phyloP scores from a whole-genome alignment of 805 yeast genomes.

The Metschnikowia sp. region DNA sequence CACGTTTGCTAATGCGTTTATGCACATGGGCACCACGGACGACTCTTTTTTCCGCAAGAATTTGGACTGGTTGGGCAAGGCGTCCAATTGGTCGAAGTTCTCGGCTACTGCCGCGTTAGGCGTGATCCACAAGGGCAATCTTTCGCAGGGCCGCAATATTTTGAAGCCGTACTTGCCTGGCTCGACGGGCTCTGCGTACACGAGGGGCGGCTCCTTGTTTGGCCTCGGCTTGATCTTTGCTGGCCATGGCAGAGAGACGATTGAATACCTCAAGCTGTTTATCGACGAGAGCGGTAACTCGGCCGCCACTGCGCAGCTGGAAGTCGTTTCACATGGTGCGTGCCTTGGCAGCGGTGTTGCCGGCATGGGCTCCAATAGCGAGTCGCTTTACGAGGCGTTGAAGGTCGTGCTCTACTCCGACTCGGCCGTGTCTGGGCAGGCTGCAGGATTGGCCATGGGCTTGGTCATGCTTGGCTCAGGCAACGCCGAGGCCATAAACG shows the following conservation, averaged over 20 bases:
- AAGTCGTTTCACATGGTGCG: slow-evolving; percentile 91
- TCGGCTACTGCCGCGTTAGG: slow-evolving; percentile 98
- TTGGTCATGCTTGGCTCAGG: slow-evolving; percentile 93
- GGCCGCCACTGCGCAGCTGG: slow-evolving; percentile 68
- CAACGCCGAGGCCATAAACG: slow-evolving; percentile 59
- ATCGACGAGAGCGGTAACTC: slow-evolving; percentile 62
- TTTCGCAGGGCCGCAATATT: slow-evolving; percentile 83
- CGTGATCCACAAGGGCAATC: slow-evolving; percentile 92
- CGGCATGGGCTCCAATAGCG: slow-evolving; percentile 86
- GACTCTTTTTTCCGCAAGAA: slow-evolving; percentile 89
- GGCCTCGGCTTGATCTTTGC: slow-evolving; percentile 94
- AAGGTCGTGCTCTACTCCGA: slow-evolving; percentile 83
- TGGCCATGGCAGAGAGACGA: slow-evolving; percentile 89
- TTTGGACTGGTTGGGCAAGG: slow-evolving; percentile 93
- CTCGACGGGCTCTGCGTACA: slow-evolving; percentile 71
- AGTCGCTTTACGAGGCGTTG: slow-evolving; percentile 72
- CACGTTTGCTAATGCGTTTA: slow-evolving; percentile 88
- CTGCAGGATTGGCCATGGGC: slow-evolving; percentile 96
- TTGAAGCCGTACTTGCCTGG: slow-evolving; percentile 92
- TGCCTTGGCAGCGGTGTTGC: slow-evolving; percentile 94
- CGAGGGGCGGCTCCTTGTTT: slow-evolving; percentile 92
- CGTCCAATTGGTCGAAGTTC: slow-evolving; percentile 98
- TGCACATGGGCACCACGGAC: slow-evolving; percentile 95
- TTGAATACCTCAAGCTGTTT: slow-evolving; percentile 71
- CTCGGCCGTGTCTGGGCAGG: slow-evolving; percentile 92